These are phyloP conservation scores for Mollisiaceae sp. DNA, from an alignment of 2,329 filamentous ascomycete genomes.

Conservation along the genomic window DNA sequence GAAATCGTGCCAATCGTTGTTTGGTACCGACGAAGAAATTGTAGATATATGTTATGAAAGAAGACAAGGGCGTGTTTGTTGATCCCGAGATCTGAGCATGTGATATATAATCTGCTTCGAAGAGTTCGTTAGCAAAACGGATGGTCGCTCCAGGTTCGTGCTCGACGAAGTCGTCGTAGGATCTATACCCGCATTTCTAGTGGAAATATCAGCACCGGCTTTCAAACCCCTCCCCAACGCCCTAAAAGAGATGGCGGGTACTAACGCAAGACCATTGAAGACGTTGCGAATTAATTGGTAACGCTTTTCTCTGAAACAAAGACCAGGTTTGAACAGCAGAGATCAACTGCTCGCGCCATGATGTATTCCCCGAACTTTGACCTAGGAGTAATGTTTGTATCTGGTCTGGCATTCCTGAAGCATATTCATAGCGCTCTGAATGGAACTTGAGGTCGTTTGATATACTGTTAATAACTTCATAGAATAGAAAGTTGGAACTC, in stretches of 20 bases:
- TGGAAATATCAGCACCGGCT: neutral
- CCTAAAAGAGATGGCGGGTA: neutral
- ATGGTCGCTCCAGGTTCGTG: neutral
- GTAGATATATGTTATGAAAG: too few species aligned
- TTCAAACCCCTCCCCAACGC: neutral
- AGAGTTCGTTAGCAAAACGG: neutral
- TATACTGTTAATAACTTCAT: too few species aligned
- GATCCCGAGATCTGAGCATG: slow-evolving; percentile 10
- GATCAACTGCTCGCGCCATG: too few species aligned
- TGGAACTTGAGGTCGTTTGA: too few species aligned
- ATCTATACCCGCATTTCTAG: neutral
- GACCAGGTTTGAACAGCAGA: too few species aligned
- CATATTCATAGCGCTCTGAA: too few species aligned
- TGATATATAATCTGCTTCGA: slow-evolving; percentile 9
- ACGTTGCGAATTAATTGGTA: neutral
- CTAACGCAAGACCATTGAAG: slow-evolving; percentile 2
- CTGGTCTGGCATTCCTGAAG: too few species aligned
- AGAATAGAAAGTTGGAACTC: too few species aligned
- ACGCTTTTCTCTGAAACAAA: too few species aligned
- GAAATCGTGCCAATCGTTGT: neutral
- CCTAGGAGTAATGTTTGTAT: too few species aligned
- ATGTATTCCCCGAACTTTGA: too few species aligned
- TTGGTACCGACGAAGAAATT: neutral
- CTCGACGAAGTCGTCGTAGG: slow-evolving; percentile 1
- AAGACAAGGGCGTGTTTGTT: neutral